Evolutionary conservation across 1,284 basidiomycete species (phyloP).

Genomic region (Fomitopsis palustris): DNA sequence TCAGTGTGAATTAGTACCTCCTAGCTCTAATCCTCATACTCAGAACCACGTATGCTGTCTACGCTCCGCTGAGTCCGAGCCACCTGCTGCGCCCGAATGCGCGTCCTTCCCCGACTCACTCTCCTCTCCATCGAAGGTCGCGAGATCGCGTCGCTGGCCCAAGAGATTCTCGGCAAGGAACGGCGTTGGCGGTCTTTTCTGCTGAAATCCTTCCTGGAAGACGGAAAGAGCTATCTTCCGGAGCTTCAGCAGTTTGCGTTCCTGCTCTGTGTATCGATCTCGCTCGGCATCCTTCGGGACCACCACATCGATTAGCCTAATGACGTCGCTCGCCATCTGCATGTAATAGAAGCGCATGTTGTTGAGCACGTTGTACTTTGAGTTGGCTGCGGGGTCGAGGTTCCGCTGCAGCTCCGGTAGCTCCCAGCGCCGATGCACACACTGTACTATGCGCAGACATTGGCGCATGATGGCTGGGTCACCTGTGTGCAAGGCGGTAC

Average conservation of each 20-base stretch:
- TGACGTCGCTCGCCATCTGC: constrained; percentile 20
- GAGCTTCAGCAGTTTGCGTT: constrained; percentile 15
- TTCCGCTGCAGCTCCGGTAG: not conserved
- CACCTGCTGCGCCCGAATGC: too few relatives aligned
- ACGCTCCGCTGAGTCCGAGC: too few relatives aligned
- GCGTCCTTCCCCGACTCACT: too few relatives aligned
- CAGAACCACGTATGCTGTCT: not conserved
- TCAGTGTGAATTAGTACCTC: not conserved
- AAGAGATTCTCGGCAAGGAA: not conserved
- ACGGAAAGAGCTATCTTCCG: constrained; percentile 14
- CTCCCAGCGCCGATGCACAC: not conserved
- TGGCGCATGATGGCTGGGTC: constrained; percentile 50
- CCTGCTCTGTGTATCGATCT: constrained; percentile 6
- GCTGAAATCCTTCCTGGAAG: constrained; percentile 8
- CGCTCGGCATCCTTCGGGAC: constrained; percentile 13
- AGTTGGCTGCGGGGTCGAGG: not conserved
- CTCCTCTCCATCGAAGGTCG: constrained; percentile 9
- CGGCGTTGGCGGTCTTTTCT: not conserved
- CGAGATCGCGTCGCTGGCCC: not conserved
- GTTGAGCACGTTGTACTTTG: not conserved
- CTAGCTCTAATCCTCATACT: constrained; percentile 1
- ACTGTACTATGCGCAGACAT: constrained; percentile 49
- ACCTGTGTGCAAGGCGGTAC: constrained; percentile 46
- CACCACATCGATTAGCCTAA: constrained; percentile 18
- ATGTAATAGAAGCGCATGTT: constrained; percentile 16